phyloP scores from a whole-genome alignment of 495 filamentous ascomycete species.

The Sphaerosporella brunnea region DNA sequence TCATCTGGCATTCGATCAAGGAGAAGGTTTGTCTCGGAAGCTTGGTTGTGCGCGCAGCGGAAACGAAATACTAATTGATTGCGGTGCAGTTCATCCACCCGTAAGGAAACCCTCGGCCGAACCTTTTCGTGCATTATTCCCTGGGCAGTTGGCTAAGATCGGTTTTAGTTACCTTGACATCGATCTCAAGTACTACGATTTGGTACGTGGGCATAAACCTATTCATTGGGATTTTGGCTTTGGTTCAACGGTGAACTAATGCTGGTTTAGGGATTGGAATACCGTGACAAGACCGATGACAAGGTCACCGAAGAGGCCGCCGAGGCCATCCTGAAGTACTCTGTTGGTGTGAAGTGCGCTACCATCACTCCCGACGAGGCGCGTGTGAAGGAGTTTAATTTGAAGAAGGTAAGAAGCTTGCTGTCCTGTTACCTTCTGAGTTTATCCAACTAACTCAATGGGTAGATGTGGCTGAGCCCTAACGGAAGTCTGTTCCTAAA shows the following conservation, averaged over 20 bases:
- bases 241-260: no score
- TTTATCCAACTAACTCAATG: no score
- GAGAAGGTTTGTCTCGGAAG: constrained; percentile 44
- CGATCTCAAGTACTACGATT: constrained; percentile 97
- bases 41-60: constrained; percentile 4
- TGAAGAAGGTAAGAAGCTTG: constrained; percentile 85
- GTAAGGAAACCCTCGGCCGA: constrained; percentile 30
- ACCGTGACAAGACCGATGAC: constrained; percentile 90
- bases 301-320: constrained; percentile 86
- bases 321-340: constrained; percentile 96
- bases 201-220: constrained; percentile 38
- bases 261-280: constrained; percentile 52
- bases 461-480: constrained; percentile 87
- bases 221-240: no score
- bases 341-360: constrained; percentile 95
- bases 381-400: constrained; percentile 88
- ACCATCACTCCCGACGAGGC: constrained; percentile 97
- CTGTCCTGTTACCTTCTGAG: no score
- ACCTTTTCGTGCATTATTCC: background rate
- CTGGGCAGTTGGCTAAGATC: background rate
- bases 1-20: constrained; percentile 98
- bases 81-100: constrained; percentile 60
- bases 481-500: constrained; percentile 47
- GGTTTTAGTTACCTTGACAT: constrained; percentile 63
- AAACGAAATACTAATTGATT: constrained; percentile 15